Evolutionary conservation across 2,329 filamentous ascomycete species (phyloP).

Genomic region (Aspergillus fumigatus): DNA sequence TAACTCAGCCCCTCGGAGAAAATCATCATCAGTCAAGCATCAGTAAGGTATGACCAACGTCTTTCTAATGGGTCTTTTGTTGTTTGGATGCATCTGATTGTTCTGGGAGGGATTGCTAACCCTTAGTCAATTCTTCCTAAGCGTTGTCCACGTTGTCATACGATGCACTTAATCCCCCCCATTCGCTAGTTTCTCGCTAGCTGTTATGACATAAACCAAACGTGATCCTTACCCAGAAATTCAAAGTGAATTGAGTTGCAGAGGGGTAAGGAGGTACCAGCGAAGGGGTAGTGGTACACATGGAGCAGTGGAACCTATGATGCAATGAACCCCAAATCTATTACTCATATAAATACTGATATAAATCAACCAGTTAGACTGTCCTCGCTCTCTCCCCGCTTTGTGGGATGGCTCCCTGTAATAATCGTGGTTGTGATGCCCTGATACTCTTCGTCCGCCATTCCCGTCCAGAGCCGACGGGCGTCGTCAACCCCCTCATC

Average conservation of each 20-base stretch:
- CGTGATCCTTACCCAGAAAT: not conserved
- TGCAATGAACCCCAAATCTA: not conserved
- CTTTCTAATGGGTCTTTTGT: not conserved
- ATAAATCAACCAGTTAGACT: constrained; percentile 7
- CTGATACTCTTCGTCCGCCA: constrained; percentile 15
- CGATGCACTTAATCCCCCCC: not conserved
- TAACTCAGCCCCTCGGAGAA: no score
- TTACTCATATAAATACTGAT: not conserved
- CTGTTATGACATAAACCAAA: not conserved
- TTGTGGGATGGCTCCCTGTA: constrained; percentile 5
- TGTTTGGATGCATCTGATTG: not conserved
- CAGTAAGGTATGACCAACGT: not conserved
- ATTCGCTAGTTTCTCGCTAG: no score
- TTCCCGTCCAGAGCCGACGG: constrained; percentile 17
- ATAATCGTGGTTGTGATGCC: constrained; percentile 23
- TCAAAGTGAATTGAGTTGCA: not conserved
- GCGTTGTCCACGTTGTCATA: not conserved
- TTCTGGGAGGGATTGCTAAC: not conserved
- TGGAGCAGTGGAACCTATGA: not conserved
- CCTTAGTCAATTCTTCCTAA: not conserved
- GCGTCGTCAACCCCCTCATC: constrained; percentile 3
- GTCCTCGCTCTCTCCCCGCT: constrained; percentile 15
- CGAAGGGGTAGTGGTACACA: no score
- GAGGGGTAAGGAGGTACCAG: no score
- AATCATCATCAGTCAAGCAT: no score